phyloP scores from a whole-genome alignment of 495 filamentous ascomycete species.

The Penicillium herquei region DNA sequence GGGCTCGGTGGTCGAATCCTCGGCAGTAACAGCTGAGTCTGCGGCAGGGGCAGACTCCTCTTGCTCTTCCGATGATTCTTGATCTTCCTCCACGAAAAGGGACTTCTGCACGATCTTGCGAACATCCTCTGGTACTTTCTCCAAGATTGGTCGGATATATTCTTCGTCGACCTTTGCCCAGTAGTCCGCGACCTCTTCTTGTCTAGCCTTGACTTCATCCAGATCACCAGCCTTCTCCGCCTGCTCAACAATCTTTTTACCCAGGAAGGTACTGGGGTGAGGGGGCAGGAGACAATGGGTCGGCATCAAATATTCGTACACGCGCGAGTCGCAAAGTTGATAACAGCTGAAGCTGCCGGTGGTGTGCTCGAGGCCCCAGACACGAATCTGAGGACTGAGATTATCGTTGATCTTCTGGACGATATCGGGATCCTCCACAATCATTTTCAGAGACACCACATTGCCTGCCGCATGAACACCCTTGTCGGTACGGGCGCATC shows the following conservation, averaged over 20 bases:
- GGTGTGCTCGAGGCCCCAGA: slow-evolving; percentile 88
- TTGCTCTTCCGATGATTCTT: slow-evolving; percentile 16
- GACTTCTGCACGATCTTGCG: slow-evolving; percentile 41
- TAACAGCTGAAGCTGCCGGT: slow-evolving; percentile 88
- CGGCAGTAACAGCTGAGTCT: background rate
- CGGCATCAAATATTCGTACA: slow-evolving; percentile 95
- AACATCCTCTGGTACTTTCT: slow-evolving; percentile 47
- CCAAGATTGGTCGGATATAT: slow-evolving; percentile 71
- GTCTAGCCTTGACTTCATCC: slow-evolving; percentile 62
- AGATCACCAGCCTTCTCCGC: slow-evolving; percentile 69
- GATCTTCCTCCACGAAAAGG: slow-evolving; percentile 30
- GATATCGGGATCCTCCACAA: slow-evolving; percentile 85
- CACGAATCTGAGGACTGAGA: slow-evolving; percentile 80
- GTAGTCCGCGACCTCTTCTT: slow-evolving; percentile 74
- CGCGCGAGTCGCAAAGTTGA: slow-evolving; percentile 85
- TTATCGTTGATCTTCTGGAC: slow-evolving; percentile 86
- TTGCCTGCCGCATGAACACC: slow-evolving; percentile 97
- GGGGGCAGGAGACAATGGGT: slow-evolving; percentile 88
- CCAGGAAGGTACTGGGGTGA: slow-evolving; percentile 81
- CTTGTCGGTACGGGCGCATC: slow-evolving; percentile 95
- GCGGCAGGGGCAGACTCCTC: background rate
- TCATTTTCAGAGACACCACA: slow-evolving; percentile 91
- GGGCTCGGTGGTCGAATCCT: slow-evolving; percentile 9
- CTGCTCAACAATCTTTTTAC: slow-evolving; percentile 69
- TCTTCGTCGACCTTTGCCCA: slow-evolving; percentile 79